Evolutionary conservation across 257 asterid genomes (phyloP).

Genomic region (Jacaranda copaia): DNA sequence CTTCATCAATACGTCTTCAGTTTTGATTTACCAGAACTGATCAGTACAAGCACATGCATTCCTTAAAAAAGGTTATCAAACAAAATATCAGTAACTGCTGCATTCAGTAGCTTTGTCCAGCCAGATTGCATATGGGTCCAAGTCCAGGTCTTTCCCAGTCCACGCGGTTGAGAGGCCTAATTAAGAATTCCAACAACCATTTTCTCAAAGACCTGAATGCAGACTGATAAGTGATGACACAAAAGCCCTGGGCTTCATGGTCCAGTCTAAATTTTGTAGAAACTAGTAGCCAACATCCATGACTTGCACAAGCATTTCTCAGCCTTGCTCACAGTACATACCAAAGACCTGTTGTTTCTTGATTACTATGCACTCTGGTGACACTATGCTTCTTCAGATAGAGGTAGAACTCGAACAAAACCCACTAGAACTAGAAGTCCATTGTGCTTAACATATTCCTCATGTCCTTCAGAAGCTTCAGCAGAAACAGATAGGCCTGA

Average conservation of each 20-base stretch:
- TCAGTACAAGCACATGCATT: constrained; percentile 7
- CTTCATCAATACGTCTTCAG: neutral
- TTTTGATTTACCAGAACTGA: neutral
- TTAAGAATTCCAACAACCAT: neutral
- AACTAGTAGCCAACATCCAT: neutral
- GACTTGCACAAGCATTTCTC: neutral
- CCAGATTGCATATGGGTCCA: constrained; percentile 1
- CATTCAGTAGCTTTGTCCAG: constrained; percentile 17
- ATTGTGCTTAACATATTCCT: neutral
- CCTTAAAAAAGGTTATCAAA: neutral
- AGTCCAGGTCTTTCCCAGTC: neutral
- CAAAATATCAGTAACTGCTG: neutral
- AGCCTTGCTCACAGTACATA: neutral
- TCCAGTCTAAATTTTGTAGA: neutral
- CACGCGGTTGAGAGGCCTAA: neutral
- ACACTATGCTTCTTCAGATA: neutral
- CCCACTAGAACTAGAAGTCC: neutral
- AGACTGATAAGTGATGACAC: neutral
- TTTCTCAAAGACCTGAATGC: neutral
- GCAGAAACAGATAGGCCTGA: neutral
- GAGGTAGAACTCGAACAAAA: neutral
- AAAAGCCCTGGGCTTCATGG: neutral
- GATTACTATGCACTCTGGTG: neutral
- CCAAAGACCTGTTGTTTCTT: neutral
- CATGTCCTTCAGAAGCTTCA: neutral